Percentiles rank a stretch among this genome's conserved stretches.
Evolutionary conservation across 805 yeast species (phyloP).

Genomic region (Alloascoidea africana): DNA sequence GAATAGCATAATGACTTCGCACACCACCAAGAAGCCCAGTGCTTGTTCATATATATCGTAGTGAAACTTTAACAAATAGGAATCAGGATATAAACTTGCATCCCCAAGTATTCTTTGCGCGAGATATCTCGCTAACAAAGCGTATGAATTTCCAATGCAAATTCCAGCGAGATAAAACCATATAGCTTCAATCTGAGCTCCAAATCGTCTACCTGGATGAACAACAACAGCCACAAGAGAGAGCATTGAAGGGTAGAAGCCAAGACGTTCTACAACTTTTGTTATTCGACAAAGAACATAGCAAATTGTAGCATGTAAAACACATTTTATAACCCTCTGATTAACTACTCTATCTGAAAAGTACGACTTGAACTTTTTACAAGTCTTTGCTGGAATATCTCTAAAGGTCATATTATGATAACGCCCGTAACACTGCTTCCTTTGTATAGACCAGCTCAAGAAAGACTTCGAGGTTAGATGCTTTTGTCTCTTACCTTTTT

Average conservation of each 20-base stretch:
- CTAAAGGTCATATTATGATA: too few relatives aligned
- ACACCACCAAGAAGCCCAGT: slow-evolving; percentile 26
- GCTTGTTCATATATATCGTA: slow-evolving; percentile 18
- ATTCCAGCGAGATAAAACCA: slow-evolving; percentile 26
- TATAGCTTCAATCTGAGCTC: slow-evolving; percentile 29
- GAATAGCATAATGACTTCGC: slow-evolving; percentile 30
- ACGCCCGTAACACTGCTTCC: too few relatives aligned
- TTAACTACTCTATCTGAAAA: background rate
- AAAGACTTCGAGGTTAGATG: too few relatives aligned
- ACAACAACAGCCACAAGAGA: slow-evolving; percentile 30
- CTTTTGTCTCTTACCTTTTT: too few relatives aligned
- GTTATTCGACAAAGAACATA: slow-evolving; percentile 25
- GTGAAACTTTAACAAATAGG: slow-evolving; percentile 3
- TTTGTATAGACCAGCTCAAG: too few relatives aligned
- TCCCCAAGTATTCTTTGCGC: slow-evolving; percentile 23
- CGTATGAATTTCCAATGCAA: slow-evolving; percentile 25
- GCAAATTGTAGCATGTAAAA: slow-evolving; percentile 13
- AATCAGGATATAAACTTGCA: slow-evolving; percentile 5
- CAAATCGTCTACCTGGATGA: slow-evolving; percentile 34
- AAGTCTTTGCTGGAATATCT: too few relatives aligned
- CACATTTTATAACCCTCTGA: background rate
- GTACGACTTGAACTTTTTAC: too few relatives aligned
- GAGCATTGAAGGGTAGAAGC: slow-evolving; percentile 27
- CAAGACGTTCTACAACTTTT: slow-evolving; percentile 19
- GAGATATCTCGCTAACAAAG: slow-evolving; percentile 24